These are phyloP conservation scores for Lagerstroemia speciosa DNA, from an alignment of 345 rosid genomes.

Conservation along the genomic window DNA sequence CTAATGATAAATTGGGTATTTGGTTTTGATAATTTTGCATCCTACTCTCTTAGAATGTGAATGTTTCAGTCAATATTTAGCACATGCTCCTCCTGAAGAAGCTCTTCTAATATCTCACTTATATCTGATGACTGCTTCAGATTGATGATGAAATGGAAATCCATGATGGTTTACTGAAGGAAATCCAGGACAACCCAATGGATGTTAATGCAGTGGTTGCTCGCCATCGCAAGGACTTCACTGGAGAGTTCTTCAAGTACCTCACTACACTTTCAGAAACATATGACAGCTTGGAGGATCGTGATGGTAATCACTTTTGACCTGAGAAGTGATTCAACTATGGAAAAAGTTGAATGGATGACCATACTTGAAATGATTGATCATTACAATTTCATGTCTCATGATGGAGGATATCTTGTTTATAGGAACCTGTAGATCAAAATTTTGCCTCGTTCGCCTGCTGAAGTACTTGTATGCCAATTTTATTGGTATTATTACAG, in stretches of 20 bases:
- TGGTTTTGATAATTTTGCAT: not conserved
- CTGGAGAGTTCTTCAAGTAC: conserved; percentile 65
- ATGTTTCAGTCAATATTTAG: not conserved
- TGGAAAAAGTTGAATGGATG: not conserved
- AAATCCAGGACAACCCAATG: conserved; percentile 70
- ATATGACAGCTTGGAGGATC: conserved; percentile 60
- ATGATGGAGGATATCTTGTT: not conserved
- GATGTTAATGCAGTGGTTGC: conserved; percentile 73
- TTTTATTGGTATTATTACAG: not conserved
- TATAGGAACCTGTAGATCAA: not conserved
- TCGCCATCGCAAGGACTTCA: conserved; percentile 65
- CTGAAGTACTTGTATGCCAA: not conserved
- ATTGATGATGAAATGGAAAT: conserved; percentile 88
- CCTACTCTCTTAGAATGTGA: not conserved
- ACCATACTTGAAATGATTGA: not conserved
- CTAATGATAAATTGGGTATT: too few relatives aligned
- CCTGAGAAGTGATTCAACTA: not conserved
- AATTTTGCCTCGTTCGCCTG: not conserved
- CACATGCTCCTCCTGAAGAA: not conserved
- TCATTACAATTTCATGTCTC: too few relatives aligned
- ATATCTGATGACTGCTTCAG: conserved; percentile 31
- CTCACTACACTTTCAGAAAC: conserved; percentile 59
- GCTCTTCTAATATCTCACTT: not conserved
- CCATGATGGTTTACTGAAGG: conserved; percentile 65
- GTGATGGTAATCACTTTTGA: conserved; percentile 53